These are phyloP conservation scores for Dioszegia aurantiaca DNA, from an alignment of 768 basidiomycete species.

Conservation along the genomic window DNA sequence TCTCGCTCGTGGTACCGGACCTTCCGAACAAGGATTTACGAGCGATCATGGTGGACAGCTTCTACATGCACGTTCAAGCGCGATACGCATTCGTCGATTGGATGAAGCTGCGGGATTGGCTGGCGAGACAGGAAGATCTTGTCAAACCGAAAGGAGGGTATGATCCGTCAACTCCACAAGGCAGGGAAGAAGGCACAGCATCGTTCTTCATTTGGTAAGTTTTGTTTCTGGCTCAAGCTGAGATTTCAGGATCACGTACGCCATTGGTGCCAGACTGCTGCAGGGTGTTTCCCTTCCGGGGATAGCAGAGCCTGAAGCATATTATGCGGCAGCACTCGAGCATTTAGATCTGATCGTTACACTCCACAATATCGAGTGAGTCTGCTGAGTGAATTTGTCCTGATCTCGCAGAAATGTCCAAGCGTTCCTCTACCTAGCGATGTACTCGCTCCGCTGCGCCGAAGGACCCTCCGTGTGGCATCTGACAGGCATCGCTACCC, in stretches of 20 bases:
- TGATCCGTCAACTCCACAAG: not conserved
- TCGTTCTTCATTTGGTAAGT: constrained; percentile 19
- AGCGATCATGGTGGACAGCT: constrained; percentile 7
- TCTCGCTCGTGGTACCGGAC: constrained; percentile 3
- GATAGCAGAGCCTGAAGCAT: constrained; percentile 16
- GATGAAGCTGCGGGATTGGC: constrained; percentile 13
- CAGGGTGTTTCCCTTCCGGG: constrained; percentile 14
- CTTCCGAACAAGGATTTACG: constrained; percentile 13
- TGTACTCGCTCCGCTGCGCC: constrained; percentile 18
- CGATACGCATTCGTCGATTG: constrained; percentile 23
- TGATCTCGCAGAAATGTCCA: constrained; percentile 20
- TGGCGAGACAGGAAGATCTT: constrained; percentile 17
- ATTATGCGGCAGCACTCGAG: constrained; percentile 15
- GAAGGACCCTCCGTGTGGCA: constrained; percentile 19
- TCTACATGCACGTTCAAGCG: constrained; percentile 20
- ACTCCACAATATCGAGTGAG: constrained; percentile 21
- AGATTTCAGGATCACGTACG: constrained; percentile 17
- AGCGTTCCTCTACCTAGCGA: constrained; percentile 18
- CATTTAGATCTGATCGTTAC: constrained; percentile 16
- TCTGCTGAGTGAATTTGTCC: no score
- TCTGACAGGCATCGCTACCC: constrained; percentile 17
- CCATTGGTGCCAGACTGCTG: constrained; percentile 14
- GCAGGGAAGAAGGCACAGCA: constrained; percentile 13
- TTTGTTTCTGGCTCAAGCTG: not conserved
- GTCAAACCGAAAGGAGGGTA: constrained; percentile 13